phyloP scores from a whole-genome alignment of 1,284 basidiomycete genomes.

The Sporisorium sorghi region DNA sequence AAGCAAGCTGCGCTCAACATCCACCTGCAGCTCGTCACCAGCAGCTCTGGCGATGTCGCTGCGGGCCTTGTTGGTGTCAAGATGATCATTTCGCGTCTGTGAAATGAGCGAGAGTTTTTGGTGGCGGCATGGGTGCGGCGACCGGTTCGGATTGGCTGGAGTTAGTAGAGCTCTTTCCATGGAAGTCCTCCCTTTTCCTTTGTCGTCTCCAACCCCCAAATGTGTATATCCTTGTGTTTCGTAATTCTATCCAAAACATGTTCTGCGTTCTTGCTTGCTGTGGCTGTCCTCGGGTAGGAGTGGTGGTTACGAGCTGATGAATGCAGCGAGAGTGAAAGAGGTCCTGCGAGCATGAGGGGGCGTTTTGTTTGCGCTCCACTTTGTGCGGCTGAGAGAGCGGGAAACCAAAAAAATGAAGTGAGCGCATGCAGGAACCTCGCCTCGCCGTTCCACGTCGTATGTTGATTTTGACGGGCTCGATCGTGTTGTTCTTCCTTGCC shows the following conservation, averaged over 20 bases:
- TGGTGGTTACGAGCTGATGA: not conserved
- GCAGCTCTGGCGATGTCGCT: constrained; percentile 61
- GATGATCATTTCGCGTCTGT: constrained; percentile 60
- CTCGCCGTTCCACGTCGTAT: constrained; percentile 20
- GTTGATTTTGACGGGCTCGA: not conserved
- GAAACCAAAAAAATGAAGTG: not conserved
- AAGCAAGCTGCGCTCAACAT: constrained; percentile 61
- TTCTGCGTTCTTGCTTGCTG: not conserved
- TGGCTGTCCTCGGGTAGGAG: not conserved
- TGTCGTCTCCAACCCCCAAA: constrained; percentile 8
- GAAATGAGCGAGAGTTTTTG: not conserved
- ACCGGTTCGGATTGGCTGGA: not conserved
- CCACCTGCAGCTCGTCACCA: constrained; percentile 65
- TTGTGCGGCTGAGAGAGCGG: not conserved
- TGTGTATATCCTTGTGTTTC: constrained; percentile 25
- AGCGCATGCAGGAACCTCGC: constrained; percentile 4
- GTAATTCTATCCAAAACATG: not conserved
- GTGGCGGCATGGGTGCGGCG: not conserved
- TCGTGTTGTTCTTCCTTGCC: constrained; percentile 8
- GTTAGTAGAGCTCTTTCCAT: not conserved
- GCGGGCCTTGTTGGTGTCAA: constrained; percentile 66
- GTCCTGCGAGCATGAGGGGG: not conserved
- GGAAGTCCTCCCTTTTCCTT: not conserved
- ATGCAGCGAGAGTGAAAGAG: not conserved
- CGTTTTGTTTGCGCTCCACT: not conserved